Evolutionary conservation across 1,284 basidiomycete species (phyloP), one percentile per base, ranked within the genome.

Genomic region (Rhizoctonia solani): DNA sequence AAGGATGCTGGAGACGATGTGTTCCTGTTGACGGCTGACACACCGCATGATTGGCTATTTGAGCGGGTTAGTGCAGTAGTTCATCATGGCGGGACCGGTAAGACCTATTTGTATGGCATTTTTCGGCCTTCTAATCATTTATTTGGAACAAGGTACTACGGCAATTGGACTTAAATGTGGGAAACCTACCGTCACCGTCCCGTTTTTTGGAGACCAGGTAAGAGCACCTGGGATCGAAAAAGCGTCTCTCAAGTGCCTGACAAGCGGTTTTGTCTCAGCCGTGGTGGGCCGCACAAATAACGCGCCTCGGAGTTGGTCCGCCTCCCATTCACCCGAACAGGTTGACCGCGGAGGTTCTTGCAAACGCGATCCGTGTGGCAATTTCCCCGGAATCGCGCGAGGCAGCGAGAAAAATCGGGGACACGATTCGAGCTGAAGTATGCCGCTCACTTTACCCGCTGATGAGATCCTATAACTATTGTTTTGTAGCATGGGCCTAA

Each of bases 1-100:
- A 81, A 84, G 19, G n/a, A 49, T 14, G 61, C 61, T 4, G 81
- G 84, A 2, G 72, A 80, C 0, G 79, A 84, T 68, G 78, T 88
- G 13, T 86, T 85, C 75, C 83, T 86, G 42, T 78, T 87, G 14
- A 84, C 81, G n/a, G 11, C 32, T 11, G 83, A 83, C 68, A 80
- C 88, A 0, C 86, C 87, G 0, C 87, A 88, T 73, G 87, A 89
- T 74, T 89, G 87, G 87, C 77, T 90, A 4, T 89, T 88, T 71
- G 81, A 82, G 37, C 76, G 84, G 4, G 85, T 88, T 0, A 76
- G 82, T 23, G 86, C 86, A 0, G 86, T 88, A 0, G 84, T 86
- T 14, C 87, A 89, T 73, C 87, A 89, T 72, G 87, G 87, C 3
- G 87, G 86, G 2, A 86, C 87, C 4, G 63, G 58, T 41, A 19